Evolutionary conservation across 306 rosid species (phyloP), one percentile per base, ranked within the genome.

Genomic region (Medicago truncatula): DNA sequence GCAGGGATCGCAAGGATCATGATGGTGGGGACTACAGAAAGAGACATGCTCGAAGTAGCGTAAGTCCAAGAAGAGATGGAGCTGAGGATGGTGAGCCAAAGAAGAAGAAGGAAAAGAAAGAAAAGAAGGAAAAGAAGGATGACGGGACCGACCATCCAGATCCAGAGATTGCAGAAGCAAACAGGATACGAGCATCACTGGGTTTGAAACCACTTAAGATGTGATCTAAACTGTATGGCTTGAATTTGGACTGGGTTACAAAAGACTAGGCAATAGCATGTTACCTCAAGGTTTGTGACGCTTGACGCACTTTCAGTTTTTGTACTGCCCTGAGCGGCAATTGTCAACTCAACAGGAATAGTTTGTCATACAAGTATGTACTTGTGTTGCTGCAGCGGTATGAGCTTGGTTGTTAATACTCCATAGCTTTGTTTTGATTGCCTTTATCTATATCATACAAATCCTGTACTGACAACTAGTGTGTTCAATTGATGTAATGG

Each of bases 111-210:
- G 92, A 87, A 80, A 87, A 78, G 76, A 89, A 85, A 77, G 92
- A 85, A 75, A 90, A 86, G 87, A 88, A 89, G 85, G 92, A 85
- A 81, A 87, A 80, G 79, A 89, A 86, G 78, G 92, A 85, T 70
- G 94, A 84, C 18, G 98, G 99, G 2, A 95, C 90, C 20, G 95
- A 89, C 77, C 97, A 92, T 82, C 95, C 96, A 7, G 87, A 92
- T 85, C 93, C 93, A 7, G 96, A 92, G 74, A 92, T 92, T 64
- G 97, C 97, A 11, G 97, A 84, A 81, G 90, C 93, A 9, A 92
- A 92, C 88, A 85, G 76, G 83, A 60, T 92, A 10, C 87, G 97
- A 12, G 97, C 97, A 12, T 71, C 96, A 54, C 89, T 92, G 41
- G 99, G 99, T 74, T 59, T 95, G 96, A 93, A 93, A 80, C 98